Percentiles rank a stretch among this genome's conserved stretches.
phyloP scores from a whole-genome alignment of 495 filamentous ascomycete genomes.

The Sordaria brevicollis region DNA sequence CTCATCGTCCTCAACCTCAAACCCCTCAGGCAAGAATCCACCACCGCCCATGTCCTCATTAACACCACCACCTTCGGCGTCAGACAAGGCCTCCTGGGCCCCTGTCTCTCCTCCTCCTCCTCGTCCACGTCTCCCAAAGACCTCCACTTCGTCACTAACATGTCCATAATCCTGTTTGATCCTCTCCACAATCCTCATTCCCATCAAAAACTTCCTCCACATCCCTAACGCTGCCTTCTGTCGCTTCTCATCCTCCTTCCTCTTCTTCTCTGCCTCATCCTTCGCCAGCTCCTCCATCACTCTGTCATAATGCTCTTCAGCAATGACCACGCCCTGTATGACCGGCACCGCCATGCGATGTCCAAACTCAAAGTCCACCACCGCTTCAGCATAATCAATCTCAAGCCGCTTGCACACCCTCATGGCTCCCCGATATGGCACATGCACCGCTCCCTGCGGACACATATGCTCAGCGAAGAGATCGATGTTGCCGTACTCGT shows the following conservation, averaged over 20 bases:
- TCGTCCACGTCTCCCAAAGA: conserved; percentile 24
- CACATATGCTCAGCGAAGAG: conserved; percentile 92
- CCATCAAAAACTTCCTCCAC: conserved; percentile 84
- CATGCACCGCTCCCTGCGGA: conserved; percentile 72
- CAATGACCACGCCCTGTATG: conserved; percentile 82
- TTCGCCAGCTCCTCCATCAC: conserved; percentile 73
- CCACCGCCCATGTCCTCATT: conserved; percentile 44
- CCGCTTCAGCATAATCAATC: conserved; percentile 89
- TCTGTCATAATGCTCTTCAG: conserved; percentile 61
- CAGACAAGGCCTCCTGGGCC: conserved; percentile 11
- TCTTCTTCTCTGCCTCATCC: conserved; percentile 67
- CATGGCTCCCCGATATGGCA: conserved; percentile 65
- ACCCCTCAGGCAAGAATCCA: conserved; percentile 46
- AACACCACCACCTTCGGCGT: conserved; percentile 1
- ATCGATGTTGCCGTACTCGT: conserved; percentile 94
- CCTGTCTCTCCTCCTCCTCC: conserved; percentile 1
- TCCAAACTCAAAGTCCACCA: conserved; percentile 94
- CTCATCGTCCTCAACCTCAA: conserved; percentile 26
- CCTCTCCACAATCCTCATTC: conserved; percentile 69
- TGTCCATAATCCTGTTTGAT: conserved; percentile 72
- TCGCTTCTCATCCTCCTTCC: conserved; percentile 74
- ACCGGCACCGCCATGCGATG: conserved; percentile 86
- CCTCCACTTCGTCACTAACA: conserved; percentile 28
- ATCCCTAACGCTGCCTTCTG: conserved; percentile 60
- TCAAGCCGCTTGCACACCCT: conserved; percentile 72